phyloP scores from a whole-genome alignment of 768 basidiomycete genomes.

The Lactarius tabidus region DNA sequence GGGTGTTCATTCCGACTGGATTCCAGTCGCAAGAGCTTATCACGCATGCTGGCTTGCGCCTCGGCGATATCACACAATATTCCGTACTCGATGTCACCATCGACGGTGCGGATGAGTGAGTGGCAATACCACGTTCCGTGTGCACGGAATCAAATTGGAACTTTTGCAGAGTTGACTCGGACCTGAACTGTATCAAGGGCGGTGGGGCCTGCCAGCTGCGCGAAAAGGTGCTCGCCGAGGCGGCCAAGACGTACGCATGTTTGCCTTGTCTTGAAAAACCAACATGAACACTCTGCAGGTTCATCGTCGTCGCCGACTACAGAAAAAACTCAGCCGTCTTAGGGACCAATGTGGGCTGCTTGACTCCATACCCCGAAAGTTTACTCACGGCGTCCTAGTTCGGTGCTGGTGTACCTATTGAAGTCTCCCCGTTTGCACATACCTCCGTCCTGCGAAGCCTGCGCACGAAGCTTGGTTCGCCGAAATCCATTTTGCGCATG shows the following conservation, averaged over 20 bases:
- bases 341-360: constrained; percentile 68
- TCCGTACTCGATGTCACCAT: constrained; percentile 92
- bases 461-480: constrained; percentile 52
- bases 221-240: constrained; percentile 97
- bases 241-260: constrained; percentile 69
- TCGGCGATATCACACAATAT: constrained; percentile 90
- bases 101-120: constrained; percentile 96
- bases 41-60: constrained; percentile 64
- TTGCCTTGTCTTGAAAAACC: not conserved
- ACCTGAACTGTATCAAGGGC: constrained; percentile 93
- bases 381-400: constrained; percentile 48
- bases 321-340: constrained; percentile 85
- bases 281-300: constrained; percentile 41
- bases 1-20: constrained; percentile 91
- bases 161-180: constrained; percentile 67
- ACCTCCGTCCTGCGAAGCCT: constrained; percentile 78
- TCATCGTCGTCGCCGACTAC: constrained; percentile 91
- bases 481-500: constrained; percentile 83
- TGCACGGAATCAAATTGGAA: not conserved
- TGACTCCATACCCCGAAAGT: not conserved
- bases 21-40: constrained; percentile 98
- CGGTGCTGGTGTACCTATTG: constrained; percentile 86
- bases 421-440: constrained; percentile 96
- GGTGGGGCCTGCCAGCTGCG: constrained; percentile 95
- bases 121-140: constrained; percentile 9